These are phyloP conservation scores for Urtica urens DNA, from an alignment of 306 rosid species.

Conservation along the genomic window DNA sequence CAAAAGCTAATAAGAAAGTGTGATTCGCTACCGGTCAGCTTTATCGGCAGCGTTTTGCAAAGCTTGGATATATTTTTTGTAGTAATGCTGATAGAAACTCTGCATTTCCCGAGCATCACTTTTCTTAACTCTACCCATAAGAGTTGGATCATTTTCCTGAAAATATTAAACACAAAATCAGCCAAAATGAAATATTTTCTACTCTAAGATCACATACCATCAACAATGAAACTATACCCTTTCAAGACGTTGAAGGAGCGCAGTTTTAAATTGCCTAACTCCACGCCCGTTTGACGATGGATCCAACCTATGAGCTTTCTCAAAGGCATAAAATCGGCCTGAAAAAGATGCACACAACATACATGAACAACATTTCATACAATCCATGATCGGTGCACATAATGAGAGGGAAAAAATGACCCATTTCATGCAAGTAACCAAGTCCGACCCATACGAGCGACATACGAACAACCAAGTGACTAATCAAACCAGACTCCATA, in stretches of 20 bases:
- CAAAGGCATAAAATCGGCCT: slow-evolving; percentile 98
- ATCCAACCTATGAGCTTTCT: slow-evolving; percentile 96
- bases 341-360: slow-evolving; percentile 6
- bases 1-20: slow-evolving; percentile 3
- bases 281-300: slow-evolving; percentile 98
- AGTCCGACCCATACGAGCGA: too few species aligned
- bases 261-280: slow-evolving; percentile 94
- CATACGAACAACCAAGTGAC: too few species aligned
- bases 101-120: slow-evolving; percentile 99
- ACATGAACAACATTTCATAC: not conserved
- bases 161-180: slow-evolving; percentile 2
- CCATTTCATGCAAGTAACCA: slow-evolving; percentile 8
- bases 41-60: slow-evolving; percentile 87
- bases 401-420: slow-evolving; percentile 3
- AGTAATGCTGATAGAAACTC: slow-evolving; percentile 92
- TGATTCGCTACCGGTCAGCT: slow-evolving; percentile 71
- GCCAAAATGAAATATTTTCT: too few species aligned
- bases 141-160: slow-evolving; percentile 94
- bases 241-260: slow-evolving; percentile 93
- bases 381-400: not conserved
- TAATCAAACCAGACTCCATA: too few species aligned
- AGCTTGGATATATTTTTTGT: slow-evolving; percentile 94
- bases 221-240: slow-evolving; percentile 37
- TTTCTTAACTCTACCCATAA: slow-evolving; percentile 86
- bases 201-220: slow-evolving; percentile 3